These are phyloP conservation scores for Solanum lignicaule DNA, from an alignment of 257 asterid species.

Conservation along the genomic window DNA sequence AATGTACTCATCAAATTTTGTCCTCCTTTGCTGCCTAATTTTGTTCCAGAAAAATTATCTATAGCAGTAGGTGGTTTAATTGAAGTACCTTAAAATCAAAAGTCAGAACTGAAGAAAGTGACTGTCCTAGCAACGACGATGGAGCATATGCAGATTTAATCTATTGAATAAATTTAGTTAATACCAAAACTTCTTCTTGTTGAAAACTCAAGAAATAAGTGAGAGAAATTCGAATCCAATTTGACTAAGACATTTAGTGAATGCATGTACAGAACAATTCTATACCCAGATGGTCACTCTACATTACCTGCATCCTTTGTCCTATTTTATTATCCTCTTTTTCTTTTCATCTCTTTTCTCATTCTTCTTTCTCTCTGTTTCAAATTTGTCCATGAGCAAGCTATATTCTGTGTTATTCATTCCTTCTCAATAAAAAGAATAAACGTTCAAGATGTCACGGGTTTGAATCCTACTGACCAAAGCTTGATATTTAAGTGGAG, in stretches of 20 bases:
- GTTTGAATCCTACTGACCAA: neutral
- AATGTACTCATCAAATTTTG: neutral
- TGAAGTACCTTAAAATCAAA: neutral
- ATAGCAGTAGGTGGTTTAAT: neutral
- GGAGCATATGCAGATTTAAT: neutral
- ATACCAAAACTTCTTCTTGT: neutral
- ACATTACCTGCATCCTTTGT: neutral
- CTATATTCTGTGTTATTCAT: neutral
- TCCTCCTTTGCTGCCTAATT: constrained; percentile 2
- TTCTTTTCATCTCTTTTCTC: neutral
- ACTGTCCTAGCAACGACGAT: neutral
- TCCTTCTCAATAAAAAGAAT: neutral
- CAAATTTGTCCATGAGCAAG: neutral
- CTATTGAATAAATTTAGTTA: neutral
- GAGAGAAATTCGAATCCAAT: neutral
- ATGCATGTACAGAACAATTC: neutral
- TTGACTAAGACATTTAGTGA: neutral
- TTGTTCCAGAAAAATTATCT: constrained; percentile 5
- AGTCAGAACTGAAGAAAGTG: neutral
- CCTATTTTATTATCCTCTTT: neutral
- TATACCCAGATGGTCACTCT: neutral
- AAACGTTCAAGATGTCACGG: neutral
- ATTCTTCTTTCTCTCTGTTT: neutral
- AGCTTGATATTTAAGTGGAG: neutral
- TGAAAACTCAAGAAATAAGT: neutral